Percentiles rank a stretch among this genome's conserved stretches.
phyloP scores from a whole-genome alignment of 2,329 filamentous ascomycete species.

The Beauveria australis region DNA sequence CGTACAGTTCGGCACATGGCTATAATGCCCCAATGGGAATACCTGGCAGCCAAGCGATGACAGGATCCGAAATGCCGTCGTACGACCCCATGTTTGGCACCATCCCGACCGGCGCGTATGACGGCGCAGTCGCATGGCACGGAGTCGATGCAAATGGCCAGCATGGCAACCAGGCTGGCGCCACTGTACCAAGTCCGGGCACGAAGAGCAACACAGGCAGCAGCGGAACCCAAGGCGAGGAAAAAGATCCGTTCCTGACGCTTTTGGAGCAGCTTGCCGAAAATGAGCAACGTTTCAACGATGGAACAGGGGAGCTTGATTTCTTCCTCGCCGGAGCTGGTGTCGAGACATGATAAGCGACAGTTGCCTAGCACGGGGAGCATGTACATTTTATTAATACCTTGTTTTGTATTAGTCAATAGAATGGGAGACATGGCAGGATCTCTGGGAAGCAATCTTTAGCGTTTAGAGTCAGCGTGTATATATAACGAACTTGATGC shows the following conservation, averaged over 20 bases:
- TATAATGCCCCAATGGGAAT: constrained; percentile 23
- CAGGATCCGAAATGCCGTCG: background rate
- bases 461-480: background rate
- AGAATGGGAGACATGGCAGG: background rate
- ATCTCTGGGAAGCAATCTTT: background rate
- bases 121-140: constrained; percentile 45
- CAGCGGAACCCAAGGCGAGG: constrained; percentile 44
- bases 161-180: constrained; percentile 29
- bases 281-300: constrained; percentile 55
- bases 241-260: constrained; percentile 75
- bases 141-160: constrained; percentile 31
- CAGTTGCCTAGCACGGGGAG: background rate
- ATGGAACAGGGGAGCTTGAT: constrained; percentile 66
- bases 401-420: background rate
- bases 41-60: constrained; percentile 24
- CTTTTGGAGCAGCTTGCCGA: constrained; percentile 75
- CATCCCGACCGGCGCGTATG: constrained; percentile 43
- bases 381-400: background rate
- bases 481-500: background rate
- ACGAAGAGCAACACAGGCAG: constrained; percentile 42
- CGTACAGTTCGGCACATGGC: constrained; percentile 36
- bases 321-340: constrained; percentile 52
- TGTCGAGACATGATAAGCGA: constrained; percentile 7
- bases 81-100: constrained; percentile 55
- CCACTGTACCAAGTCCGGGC: constrained; percentile 34